These are phyloP conservation scores for Penicillium paneum DNA, from an alignment of 2,329 filamentous ascomycete species.

Conservation along the genomic window DNA sequence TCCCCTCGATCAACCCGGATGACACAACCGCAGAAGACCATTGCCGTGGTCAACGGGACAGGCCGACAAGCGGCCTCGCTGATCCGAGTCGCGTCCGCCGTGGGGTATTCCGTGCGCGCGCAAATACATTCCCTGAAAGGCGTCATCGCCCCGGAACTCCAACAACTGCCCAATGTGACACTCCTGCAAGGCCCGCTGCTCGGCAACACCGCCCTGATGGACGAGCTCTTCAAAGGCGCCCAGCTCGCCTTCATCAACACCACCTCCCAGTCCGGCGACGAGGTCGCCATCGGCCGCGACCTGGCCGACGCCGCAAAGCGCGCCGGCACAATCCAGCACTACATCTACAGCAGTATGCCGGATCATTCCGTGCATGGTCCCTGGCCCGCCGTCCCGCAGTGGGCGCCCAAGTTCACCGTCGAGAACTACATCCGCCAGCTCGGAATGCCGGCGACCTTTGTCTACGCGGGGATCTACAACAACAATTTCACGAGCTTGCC, in stretches of 20 bases:
- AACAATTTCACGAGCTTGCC: conserved; percentile 95
- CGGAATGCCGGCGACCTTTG: conserved; percentile 80
- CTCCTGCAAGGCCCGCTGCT: conserved; percentile 64
- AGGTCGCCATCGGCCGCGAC: conserved; percentile 81
- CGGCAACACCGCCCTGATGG: conserved; percentile 70
- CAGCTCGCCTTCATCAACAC: conserved; percentile 97
- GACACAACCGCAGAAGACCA: conserved; percentile 64
- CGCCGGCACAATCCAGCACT: conserved; percentile 75
- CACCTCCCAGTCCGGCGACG: conserved; percentile 85
- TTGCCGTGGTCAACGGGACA: conserved; percentile 92
- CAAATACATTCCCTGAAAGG: conserved; percentile 85
- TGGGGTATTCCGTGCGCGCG: conserved; percentile 89
- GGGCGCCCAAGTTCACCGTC: conserved; percentile 87
- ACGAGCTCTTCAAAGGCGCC: conserved; percentile 74
- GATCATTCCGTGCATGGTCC: conserved; percentile 79
- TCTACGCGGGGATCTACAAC: conserved; percentile 97
- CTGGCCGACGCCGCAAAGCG: conserved; percentile 85
- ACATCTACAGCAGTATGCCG: conserved; percentile 95
- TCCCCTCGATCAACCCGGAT: conserved; percentile 27
- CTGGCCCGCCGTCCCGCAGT: conserved; percentile 84
- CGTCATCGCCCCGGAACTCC: conserved; percentile 82
- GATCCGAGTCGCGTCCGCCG: conserved; percentile 87
- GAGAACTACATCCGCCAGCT: conserved; percentile 87
- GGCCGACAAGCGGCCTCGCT: conserved; percentile 94
- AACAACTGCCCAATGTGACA: conserved; percentile 76